Conservation (phyloP, 2,329 filamentous ascomycete genomes). For the Alternaria atra region DNA sequence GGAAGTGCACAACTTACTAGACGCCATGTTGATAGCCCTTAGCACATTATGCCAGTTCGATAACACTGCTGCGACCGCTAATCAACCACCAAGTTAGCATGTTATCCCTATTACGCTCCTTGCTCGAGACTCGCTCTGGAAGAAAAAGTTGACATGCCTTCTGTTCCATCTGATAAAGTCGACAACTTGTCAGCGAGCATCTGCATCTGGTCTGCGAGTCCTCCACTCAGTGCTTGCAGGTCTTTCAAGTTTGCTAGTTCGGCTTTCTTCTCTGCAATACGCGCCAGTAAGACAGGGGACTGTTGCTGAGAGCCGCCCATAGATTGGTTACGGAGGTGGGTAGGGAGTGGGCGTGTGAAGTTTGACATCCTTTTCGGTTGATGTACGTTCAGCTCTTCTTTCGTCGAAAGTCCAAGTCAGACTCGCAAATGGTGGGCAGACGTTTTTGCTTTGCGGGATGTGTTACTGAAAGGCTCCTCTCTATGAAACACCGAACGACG, state of each 20-base stretch:
- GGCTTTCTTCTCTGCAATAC: slow-evolving; percentile 85
- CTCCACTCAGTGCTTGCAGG: slow-evolving; percentile 79
- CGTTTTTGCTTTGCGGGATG: background rate
- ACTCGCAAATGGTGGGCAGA: background rate
- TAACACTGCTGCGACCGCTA: slow-evolving; percentile 83
- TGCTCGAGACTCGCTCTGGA: background rate
- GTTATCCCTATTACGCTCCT: background rate
- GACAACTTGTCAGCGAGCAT: slow-evolving; percentile 78
- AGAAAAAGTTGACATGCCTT: slow-evolving; percentile 62
- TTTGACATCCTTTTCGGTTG: slow-evolving; percentile 48
- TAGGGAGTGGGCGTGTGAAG: slow-evolving; percentile 60
- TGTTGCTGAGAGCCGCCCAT: slow-evolving; percentile 60
- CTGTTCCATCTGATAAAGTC: slow-evolving; percentile 82
- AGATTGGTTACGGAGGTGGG: slow-evolving; percentile 67
- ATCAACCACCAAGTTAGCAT: slow-evolving; percentile 30
- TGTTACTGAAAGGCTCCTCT: no score
- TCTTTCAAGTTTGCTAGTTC: slow-evolving; percentile 83
- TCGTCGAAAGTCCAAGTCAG: background rate
- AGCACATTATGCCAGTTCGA: slow-evolving; percentile 90
- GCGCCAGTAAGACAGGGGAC: slow-evolving; percentile 74
- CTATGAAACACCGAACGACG: no score
- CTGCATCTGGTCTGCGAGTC: slow-evolving; percentile 83
- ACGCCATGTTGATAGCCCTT: slow-evolving; percentile 85
- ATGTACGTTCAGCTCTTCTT: background rate
- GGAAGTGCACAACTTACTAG: slow-evolving; percentile 63